These are phyloP conservation scores for Lachnellula occidentalis DNA, from an alignment of 2,329 filamentous ascomycete species.

Conservation along the genomic window DNA sequence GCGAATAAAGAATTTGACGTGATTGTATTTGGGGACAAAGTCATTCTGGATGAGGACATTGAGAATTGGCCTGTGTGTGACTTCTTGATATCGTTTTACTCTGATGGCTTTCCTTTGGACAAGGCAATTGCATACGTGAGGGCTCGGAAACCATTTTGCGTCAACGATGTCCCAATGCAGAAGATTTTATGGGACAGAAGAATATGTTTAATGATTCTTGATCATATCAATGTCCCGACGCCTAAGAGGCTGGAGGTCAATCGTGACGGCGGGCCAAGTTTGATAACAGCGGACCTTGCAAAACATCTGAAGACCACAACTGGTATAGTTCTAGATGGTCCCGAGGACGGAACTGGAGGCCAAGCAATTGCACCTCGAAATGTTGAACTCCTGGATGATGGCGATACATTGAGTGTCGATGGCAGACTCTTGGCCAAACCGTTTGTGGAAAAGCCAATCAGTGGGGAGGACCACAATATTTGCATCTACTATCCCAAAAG, in stretches of 20 bases:
- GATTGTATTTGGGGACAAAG: slow-evolving; percentile 96
- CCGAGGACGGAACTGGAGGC: slow-evolving; percentile 60
- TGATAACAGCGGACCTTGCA: slow-evolving; percentile 73
- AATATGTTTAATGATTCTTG: slow-evolving; percentile 79
- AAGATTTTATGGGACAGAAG: slow-evolving; percentile 94
- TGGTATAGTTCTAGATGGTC: slow-evolving; percentile 67
- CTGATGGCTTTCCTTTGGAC: slow-evolving; percentile 91
- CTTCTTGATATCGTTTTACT: slow-evolving; percentile 97
- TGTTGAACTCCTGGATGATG: slow-evolving; percentile 84
- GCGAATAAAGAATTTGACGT: slow-evolving; percentile 92
- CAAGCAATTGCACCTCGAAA: slow-evolving; percentile 47
- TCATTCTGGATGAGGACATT: slow-evolving; percentile 92
- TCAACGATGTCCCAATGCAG: slow-evolving; percentile 97
- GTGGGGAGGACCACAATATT: slow-evolving; percentile 97
- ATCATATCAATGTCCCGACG: slow-evolving; percentile 84
- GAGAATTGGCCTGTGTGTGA: slow-evolving; percentile 93
- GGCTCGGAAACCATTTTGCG: slow-evolving; percentile 89
- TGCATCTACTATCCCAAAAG: slow-evolving; percentile 93
- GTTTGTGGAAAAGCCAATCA: slow-evolving; percentile 98
- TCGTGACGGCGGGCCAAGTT: slow-evolving; percentile 79
- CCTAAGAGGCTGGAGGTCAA: slow-evolving; percentile 86
- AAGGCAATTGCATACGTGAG: slow-evolving; percentile 96
- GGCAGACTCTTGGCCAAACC: slow-evolving; percentile 78
- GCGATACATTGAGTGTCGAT: slow-evolving; percentile 83
- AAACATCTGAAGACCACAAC: slow-evolving; percentile 76